phyloP scores from a whole-genome alignment of 352 stramenopile genomes.

The Phytophthora sansomeana region DNA sequence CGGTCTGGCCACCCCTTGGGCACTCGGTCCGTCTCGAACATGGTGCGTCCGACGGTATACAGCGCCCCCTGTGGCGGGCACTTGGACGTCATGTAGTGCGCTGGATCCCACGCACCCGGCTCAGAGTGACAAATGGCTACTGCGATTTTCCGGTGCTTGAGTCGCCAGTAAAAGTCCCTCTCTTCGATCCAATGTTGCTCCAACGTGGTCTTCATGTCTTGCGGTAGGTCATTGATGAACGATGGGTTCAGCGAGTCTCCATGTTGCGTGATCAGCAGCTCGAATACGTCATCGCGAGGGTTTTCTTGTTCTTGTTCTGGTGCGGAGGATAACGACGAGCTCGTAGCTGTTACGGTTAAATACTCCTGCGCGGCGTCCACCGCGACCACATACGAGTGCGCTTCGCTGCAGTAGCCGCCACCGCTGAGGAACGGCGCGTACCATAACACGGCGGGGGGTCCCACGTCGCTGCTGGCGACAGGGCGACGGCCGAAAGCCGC shows the following conservation, averaged over 20 bases:
- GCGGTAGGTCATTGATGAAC: slow-evolving; percentile 70
- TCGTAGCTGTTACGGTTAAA: background rate
- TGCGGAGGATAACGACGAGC: too few species aligned
- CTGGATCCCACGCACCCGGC: slow-evolving; percentile 91
- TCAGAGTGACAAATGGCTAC: slow-evolving; percentile 94
- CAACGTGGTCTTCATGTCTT: slow-evolving; percentile 53
- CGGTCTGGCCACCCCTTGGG: slow-evolving; percentile 88
- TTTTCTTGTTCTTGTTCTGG: background rate
- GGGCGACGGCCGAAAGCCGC: slow-evolving; percentile 6
- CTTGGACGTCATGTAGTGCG: slow-evolving; percentile 70
- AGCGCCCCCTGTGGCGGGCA: slow-evolving; percentile 60
- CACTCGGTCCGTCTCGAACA: slow-evolving; percentile 96
- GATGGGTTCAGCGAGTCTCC: slow-evolving; percentile 70
- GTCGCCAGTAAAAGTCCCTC: slow-evolving; percentile 67
- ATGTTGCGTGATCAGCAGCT: slow-evolving; percentile 71
- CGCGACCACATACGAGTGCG: slow-evolving; percentile 85
- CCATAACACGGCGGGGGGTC: slow-evolving; percentile 75
- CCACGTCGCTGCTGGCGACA: background rate
- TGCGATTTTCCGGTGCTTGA: slow-evolving; percentile 48
- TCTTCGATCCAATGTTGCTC: slow-evolving; percentile 82
- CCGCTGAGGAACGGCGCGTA: slow-evolving; percentile 93
- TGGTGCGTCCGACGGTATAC: slow-evolving; percentile 91
- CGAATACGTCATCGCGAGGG: slow-evolving; percentile 32
- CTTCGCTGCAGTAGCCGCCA: slow-evolving; percentile 93
- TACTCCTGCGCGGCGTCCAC: slow-evolving; percentile 48